Evolutionary conservation across 192 early-diverging fungal species (phyloP), one percentile per base, ranked within the genome.

Genomic region (Coemansia sp.): DNA sequence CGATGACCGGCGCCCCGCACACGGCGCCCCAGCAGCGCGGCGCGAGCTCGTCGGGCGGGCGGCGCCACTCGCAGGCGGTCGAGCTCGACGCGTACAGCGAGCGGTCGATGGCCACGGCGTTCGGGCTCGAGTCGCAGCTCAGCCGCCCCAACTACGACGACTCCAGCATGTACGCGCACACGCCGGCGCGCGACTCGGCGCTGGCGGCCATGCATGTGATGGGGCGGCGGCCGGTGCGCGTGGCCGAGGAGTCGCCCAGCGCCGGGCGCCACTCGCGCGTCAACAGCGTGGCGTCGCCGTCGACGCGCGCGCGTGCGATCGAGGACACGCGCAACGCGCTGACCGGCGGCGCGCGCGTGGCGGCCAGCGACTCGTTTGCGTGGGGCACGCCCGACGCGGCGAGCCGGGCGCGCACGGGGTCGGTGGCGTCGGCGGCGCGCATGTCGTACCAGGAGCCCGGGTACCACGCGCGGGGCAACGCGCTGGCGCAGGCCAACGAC

Each of bases 301-400:
- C 56, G 5, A 64, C 77, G 59, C 72, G 72, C n/a, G 73, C 68
- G 7, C 65, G 69, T 28, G 68, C 64, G 0, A 56, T 79, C 16
- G 72, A 79, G 56, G 65, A 73, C 39, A 74, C 77, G 2, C 77
- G 64, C 56, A 79, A 74, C 31, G 77, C 77, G 50, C 72, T 79
- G 7, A 67, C 38, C 1, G 68, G 68, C 35, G 72, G 77, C 21
- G 72, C 65, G 33, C 61, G 56, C 18, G 73, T 69, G 28, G 62
- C 78, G 0, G 52, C 59, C 13, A 81, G 78, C 64, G 78, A 81
- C 38, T 64, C 73, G 28, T 72, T 61, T 63, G 66, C 69, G 5
- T 81, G 78, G 78, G 78, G 73, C 39, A 6, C 63, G 38, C 65
- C 64, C 1, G 64, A 28, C 0, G 36, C 55, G 11, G 25, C 25